Percentiles rank a stretch among this genome's conserved stretches.
phyloP scores from a whole-genome alignment of 805 yeast species.

The Priceomyces melissophilus region DNA sequence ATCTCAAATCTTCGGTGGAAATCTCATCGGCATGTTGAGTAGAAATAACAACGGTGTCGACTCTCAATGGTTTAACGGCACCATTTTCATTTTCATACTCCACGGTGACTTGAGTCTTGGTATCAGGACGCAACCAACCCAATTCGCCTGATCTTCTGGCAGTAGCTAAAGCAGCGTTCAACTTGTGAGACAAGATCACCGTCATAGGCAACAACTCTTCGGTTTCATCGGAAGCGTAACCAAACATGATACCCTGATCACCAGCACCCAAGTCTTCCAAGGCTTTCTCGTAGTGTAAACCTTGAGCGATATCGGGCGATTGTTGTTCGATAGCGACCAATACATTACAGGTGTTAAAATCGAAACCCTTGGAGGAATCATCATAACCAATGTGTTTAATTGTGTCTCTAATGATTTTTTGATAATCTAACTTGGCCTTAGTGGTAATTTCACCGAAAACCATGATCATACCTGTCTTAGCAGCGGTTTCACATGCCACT shows the following conservation, averaged over 20 bases:
- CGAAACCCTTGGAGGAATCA: slow-evolving; percentile 92
- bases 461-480: slow-evolving; percentile 99
- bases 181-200: slow-evolving; percentile 87
- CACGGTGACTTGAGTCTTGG: slow-evolving; percentile 98
- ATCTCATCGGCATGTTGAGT: slow-evolving; percentile 97
- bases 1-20: slow-evolving; percentile 88
- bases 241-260: slow-evolving; percentile 99
- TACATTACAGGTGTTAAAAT: slow-evolving; percentile 98
- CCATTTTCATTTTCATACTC: slow-evolving; percentile 94
- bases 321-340: slow-evolving; percentile 99
- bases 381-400: slow-evolving; percentile 98
- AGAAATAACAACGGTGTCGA: slow-evolving; percentile 95
- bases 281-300: slow-evolving; percentile 94
- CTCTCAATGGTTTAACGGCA: slow-evolving; percentile 93
- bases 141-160: slow-evolving; percentile 96
- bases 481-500: slow-evolving; percentile 99
- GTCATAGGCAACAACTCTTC: slow-evolving; percentile 97
- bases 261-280: slow-evolving; percentile 99
- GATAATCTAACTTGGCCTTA: slow-evolving; percentile 92
- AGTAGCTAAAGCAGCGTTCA: slow-evolving; percentile 93
- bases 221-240: slow-evolving; percentile 98
- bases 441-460: slow-evolving; percentile 99
- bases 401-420: slow-evolving; percentile 96
- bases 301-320: slow-evolving; percentile 98
- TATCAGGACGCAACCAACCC: slow-evolving; percentile 98